Percentiles rank a stretch among this genome's conserved stretches.
Conservation (phyloP, 2,329 filamentous ascomycete species). For the Nemania bipapillata region DNA sequence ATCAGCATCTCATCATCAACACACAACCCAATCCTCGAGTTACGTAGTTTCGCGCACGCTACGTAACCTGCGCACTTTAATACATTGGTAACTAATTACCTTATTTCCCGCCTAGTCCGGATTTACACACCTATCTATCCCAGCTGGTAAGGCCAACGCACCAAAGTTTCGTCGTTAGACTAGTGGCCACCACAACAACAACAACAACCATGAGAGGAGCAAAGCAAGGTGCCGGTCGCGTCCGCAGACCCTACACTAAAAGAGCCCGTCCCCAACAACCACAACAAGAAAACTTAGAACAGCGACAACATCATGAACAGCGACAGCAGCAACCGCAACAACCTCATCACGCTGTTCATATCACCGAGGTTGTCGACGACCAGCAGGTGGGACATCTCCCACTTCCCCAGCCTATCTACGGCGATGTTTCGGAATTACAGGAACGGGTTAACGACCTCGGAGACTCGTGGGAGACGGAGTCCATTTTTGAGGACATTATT, state of each 20-base stretch:
- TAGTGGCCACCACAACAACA: too few species aligned
- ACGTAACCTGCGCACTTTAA: constrained; percentile 8
- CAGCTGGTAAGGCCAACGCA: too few species aligned
- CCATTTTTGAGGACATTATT: constrained; percentile 60
- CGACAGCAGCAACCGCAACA: neutral
- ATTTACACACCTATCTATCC: constrained; percentile 25
- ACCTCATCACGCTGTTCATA: constrained; percentile 2
- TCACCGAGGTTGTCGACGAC: constrained; percentile 39
- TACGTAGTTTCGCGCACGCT: constrained; percentile 21
- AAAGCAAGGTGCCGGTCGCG: constrained; percentile 35
- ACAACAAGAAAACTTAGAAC: neutral
- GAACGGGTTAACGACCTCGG: constrained; percentile 41
- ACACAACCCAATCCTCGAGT: constrained; percentile 8
- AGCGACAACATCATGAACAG: neutral
- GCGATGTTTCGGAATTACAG: constrained; percentile 37
- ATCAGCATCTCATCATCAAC: constrained; percentile 20
- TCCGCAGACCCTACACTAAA: constrained; percentile 32
- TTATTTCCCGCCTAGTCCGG: neutral
- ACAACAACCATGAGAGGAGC: constrained; percentile 34
- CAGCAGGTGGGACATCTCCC: constrained; percentile 41
- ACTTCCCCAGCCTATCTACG: constrained; percentile 30
- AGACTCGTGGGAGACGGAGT: constrained; percentile 58
- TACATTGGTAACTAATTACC: neutral
- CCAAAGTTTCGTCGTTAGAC: too few species aligned
- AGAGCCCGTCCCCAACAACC: constrained; percentile 27